Conservation (phyloP, 2,329 filamentous ascomycete genomes). For the Fulvia fulva region DNA sequence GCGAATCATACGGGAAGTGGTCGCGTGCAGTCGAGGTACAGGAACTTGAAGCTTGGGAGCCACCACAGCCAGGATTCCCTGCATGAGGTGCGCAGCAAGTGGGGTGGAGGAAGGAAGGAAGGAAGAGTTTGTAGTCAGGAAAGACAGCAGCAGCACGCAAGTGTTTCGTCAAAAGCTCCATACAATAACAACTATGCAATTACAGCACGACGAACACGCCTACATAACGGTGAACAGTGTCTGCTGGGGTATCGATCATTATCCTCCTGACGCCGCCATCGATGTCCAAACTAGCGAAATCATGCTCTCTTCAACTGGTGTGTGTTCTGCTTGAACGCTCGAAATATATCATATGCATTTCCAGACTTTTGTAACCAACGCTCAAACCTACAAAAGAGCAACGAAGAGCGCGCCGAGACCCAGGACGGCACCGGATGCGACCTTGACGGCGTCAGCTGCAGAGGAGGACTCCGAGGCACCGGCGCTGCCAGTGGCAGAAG, state of each 20-base stretch:
- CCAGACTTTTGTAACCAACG: neutral
- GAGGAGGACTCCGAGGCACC: conserved; percentile 18
- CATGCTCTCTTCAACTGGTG: neutral
- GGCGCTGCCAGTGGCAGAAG: conserved; percentile 24
- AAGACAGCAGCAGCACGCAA: too few species aligned
- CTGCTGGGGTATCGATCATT: conserved; percentile 4
- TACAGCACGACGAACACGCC: neutral
- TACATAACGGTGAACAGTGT: neutral
- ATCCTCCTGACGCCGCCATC: neutral
- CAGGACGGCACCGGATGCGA: conserved; percentile 33
- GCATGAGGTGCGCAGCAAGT: neutral
- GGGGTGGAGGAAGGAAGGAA: neutral
- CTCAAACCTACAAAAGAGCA: conserved; percentile 32
- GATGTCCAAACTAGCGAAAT: neutral
- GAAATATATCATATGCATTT: conserved; percentile 5
- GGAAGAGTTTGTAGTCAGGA: too few species aligned
- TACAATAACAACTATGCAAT: neutral
- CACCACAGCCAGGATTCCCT: neutral
- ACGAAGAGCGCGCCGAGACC: conserved; percentile 37
- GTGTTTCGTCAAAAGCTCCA: neutral
- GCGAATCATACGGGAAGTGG: neutral
- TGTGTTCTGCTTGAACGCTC: conserved; percentile 3
- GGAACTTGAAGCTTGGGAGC: neutral
- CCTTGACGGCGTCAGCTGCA: conserved; percentile 28
- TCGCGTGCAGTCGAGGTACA: neutral